A percentile compares a stretch with the other conserved stretches of the same genome.
Evolutionary conservation across 305 asterid genomes (phyloP).

Genomic region (Fraxinus platypoda): DNA sequence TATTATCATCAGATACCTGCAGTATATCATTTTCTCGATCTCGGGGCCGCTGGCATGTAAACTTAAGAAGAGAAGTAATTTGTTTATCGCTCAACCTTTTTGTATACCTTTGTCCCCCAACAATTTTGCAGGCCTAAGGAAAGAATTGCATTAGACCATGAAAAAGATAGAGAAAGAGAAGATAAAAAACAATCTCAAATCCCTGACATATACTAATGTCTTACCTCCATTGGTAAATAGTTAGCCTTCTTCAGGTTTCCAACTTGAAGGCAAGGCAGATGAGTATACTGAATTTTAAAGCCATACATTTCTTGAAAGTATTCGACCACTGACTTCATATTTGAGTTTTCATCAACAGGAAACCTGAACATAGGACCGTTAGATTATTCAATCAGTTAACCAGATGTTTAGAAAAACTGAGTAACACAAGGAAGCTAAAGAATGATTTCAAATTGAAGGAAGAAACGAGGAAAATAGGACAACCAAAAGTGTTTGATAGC

Average conservation of each 20-base stretch:
- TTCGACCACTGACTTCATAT: slow-evolving; percentile 94
- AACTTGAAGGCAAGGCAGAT: slow-evolving; percentile 99
- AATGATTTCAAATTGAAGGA: background rate
- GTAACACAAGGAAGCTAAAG: background rate
- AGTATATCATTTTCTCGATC: slow-evolving; percentile 84
- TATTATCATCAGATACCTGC: slow-evolving; percentile 48
- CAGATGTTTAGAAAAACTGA: background rate
- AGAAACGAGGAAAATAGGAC: background rate
- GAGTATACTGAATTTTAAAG: slow-evolving; percentile 80
- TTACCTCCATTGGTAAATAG: slow-evolving; percentile 98
- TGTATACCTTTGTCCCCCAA: slow-evolving; percentile 93
- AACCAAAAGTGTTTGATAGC: background rate
- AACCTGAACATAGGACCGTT: slow-evolving; percentile 45
- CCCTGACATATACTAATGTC: background rate
- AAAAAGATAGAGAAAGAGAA: background rate
- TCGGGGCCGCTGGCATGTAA: slow-evolving; percentile 96
- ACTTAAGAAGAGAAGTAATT: slow-evolving; percentile 86
- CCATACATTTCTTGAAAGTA: slow-evolving; percentile 95
- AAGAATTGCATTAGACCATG: slow-evolving; percentile 11
- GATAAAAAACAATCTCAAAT: background rate
- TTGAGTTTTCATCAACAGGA: slow-evolving; percentile 85
- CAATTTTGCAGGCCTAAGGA: slow-evolving; percentile 90
- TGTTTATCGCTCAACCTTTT: slow-evolving; percentile 95
- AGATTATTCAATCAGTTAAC: background rate
- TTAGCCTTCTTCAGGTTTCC: slow-evolving; percentile 99